Evolutionary conservation across 768 basidiomycete genomes (phyloP), one percentile per base, ranked within the genome.

Genomic region (Xerocomus potaroensis): DNA sequence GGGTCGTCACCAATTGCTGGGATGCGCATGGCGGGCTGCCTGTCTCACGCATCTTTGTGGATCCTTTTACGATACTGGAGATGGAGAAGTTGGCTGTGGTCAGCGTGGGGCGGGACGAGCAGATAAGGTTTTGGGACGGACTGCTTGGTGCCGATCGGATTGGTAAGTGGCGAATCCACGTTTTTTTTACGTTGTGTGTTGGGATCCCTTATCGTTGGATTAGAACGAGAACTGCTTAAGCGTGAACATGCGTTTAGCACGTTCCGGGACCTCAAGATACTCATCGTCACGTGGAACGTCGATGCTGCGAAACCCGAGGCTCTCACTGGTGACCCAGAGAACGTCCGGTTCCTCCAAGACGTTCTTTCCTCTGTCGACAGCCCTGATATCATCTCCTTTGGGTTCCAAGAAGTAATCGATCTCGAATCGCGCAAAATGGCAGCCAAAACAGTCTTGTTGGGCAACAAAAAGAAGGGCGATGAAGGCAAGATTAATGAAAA

Each of bases 321-420:
- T 7, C 72, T 98, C 8, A 64, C 61, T 0, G 79, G 80, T 18
- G 77, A 78, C n/a, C 59, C 74, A 3, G 81, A 78, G n/a, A 97
- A 93, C 62, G 67, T 78, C 47, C 78, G 72, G 47, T 93, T 97
- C 72, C 69, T 99, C n/a, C 71, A 77, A n/a, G 77, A 91, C 18
- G 81, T 79, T 2, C 72, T 98, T 10, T 72, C 65, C 4, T 87
- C 83, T 57, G 81, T 85, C 30, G 81, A 88, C 11, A 57, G 67
- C 10, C 89, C 95, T 3, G 94, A 97, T 53, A 84, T 98, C 56
- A 86, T 99, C 53, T 79, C 83, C 4, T 95, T 99, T 57, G 93
- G 93, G 2, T 87, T 98, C 66, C 95, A 99, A 66, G 95, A 98
- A 68, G 78, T 97, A 31, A 91, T 99, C 50, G 92, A 96, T 61